Conservation (phyloP, 1,284 basidiomycete genomes). For the Ustilago hordei region DNA sequence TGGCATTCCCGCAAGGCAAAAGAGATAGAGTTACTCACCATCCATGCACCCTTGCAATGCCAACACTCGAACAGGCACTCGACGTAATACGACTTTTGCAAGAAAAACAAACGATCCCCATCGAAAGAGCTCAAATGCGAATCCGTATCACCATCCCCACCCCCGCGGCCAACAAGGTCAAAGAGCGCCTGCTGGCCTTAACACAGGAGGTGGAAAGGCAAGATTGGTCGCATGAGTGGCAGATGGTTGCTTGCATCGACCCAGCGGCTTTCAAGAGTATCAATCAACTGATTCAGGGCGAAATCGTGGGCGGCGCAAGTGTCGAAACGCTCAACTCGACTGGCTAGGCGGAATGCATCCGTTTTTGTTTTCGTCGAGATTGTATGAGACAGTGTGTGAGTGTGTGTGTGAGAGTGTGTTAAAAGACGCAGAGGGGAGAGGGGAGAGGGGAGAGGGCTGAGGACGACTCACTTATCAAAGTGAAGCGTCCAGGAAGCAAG, state of each 20-base stretch:
- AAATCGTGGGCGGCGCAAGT: conserved; percentile 81
- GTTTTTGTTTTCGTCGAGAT: conserved; percentile 1
- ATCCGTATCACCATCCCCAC: conserved; percentile 83
- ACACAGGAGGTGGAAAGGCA: conserved; percentile 88
- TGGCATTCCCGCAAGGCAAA: neutral
- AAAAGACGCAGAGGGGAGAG: neutral
- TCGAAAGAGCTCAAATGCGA: conserved; percentile 92
- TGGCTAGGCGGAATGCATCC: conserved; percentile 32
- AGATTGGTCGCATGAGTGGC: conserved; percentile 84
- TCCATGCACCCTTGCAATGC: neutral
- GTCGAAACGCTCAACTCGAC: conserved; percentile 72
- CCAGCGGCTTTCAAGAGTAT: conserved; percentile 89
- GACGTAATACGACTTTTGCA: conserved; percentile 86
- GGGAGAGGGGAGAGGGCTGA: neutral
- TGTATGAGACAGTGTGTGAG: neutral
- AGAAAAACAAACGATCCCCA: conserved; percentile 82
- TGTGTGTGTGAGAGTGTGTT: neutral
- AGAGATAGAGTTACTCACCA: neutral
- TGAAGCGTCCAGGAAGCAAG: conserved; percentile 62
- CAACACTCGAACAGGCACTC: conserved; percentile 76
- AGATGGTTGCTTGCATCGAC: conserved; percentile 84
- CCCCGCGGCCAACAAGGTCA: conserved; percentile 79
- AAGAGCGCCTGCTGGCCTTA: conserved; percentile 79
- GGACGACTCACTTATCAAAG: conserved; percentile 41
- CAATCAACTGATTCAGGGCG: conserved; percentile 88